Evolutionary conservation across 495 filamentous ascomycete species (phyloP).

Genomic region (Xylaria sp.): DNA sequence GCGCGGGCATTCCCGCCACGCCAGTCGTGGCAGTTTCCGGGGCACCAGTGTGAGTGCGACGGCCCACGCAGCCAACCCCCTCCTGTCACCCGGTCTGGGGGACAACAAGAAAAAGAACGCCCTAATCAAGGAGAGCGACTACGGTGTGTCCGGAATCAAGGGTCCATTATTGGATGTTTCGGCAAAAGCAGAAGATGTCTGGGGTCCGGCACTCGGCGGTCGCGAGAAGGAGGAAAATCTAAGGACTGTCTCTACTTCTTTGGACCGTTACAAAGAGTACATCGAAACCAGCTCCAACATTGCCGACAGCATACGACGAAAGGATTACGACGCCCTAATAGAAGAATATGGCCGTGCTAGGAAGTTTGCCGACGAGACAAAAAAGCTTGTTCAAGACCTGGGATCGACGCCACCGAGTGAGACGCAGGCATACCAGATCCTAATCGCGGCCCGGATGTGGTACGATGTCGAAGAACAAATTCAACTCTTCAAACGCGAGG

Average conservation of each 20-base stretch:
- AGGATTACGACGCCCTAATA: conserved; percentile 84
- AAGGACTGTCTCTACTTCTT: conserved; percentile 71
- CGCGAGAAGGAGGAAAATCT: conserved; percentile 89
- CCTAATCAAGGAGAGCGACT: conserved; percentile 90
- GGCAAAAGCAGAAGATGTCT: conserved; percentile 93
- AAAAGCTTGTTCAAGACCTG: conserved; percentile 63
- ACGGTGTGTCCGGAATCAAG: conserved; percentile 90
- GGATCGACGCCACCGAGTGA: conserved; percentile 64
- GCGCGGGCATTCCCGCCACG: conserved; percentile 63
- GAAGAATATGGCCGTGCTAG: conserved; percentile 84
- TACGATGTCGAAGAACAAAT: conserved; percentile 85
- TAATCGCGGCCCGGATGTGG: conserved; percentile 95
- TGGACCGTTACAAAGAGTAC: conserved; percentile 80
- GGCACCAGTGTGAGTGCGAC: conserved; percentile 55
- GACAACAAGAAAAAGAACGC: conserved; percentile 82
- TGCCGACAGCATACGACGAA: conserved; percentile 83
- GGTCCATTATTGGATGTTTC: conserved; percentile 84
- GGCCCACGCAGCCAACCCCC: conserved; percentile 40
- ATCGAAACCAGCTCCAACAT: conserved; percentile 81
- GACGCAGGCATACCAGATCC: conserved; percentile 78
- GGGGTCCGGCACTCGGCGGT: conserved; percentile 91
- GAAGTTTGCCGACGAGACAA: conserved; percentile 75
- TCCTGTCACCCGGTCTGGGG: conserved; percentile 42
- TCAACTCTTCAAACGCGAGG: conserved; percentile 82
- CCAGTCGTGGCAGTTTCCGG: conserved; percentile 71